Conservation (phyloP, 1,284 basidiomycete species). For the Volvariella volvacea region DNA sequence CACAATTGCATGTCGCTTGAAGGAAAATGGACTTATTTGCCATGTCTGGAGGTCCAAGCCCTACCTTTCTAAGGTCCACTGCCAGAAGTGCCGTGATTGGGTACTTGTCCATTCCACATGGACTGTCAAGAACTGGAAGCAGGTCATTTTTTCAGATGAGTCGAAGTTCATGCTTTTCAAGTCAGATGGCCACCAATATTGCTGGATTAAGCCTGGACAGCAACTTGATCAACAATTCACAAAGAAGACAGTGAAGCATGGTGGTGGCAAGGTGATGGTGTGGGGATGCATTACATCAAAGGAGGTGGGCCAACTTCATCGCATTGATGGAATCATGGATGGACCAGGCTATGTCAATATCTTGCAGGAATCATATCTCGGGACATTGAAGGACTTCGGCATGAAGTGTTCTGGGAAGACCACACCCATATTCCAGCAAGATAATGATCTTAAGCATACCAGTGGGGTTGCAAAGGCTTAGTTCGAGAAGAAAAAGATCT, state of each 20-base stretch:
- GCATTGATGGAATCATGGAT: no score
- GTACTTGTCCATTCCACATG: constrained; percentile 15
- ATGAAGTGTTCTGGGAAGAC: no score
- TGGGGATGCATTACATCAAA: constrained; percentile 25
- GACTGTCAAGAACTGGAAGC: constrained; percentile 22
- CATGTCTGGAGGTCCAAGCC: background rate
- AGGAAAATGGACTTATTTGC: background rate
- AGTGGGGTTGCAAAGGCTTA: no score
- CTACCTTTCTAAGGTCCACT: constrained; percentile 11
- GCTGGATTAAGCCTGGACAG: constrained; percentile 16
- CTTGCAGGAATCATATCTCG: no score
- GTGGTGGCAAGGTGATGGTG: constrained; percentile 25
- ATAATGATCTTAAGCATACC: no score
- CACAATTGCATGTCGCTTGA: background rate
- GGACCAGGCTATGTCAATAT: no score
- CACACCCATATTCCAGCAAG: no score
- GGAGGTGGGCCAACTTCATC: constrained; percentile 18
- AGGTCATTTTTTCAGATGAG: constrained; percentile 24
- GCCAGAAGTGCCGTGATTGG: constrained; percentile 12
- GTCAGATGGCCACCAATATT: constrained; percentile 25
- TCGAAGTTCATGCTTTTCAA: constrained; percentile 22
- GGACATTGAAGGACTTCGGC: no score
- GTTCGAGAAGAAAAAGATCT: no score
- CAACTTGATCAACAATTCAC: constrained; percentile 7
- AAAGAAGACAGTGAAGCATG: constrained; percentile 16